Base-by-base conservation (phyloP, 352 stramenopile species). In the Phytophthora agathidicida region DNA sequence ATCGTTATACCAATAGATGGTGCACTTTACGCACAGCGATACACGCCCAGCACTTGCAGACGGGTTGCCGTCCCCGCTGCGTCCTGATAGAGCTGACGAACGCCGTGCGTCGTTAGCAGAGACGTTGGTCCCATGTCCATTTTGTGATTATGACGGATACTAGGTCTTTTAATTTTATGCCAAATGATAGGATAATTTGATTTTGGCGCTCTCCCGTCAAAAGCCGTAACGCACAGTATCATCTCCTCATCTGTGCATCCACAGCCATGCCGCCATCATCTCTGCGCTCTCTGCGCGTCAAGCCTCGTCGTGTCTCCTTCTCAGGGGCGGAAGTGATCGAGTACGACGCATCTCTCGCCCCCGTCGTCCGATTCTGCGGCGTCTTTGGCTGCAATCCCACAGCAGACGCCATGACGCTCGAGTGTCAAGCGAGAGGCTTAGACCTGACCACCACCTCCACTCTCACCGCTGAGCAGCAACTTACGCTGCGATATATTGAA, bases 1-100 rank as follows among this genome's bases (percentile, higher is more conserved):
- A n/a, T n/a, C n/a, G n/a, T n/a, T n/a, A n/a, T n/a, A n/a, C n/a
- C n/a, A n/a, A n/a, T n/a, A n/a, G n/a, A n/a, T n/a, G n/a, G n/a
- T n/a, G n/a, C n/a, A n/a, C 11, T 22, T 1, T 7, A 69, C 76
- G 22, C 60, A 92, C 80, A 89, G 33, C 82, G 73, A 48, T 78
- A 76, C 10, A 90, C 36, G 33, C 67, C 65, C 11, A 90, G 62
- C 41, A 90, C 71, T 48, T 90, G 80, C 31, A 90, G 44, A 24
- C 58, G 32, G 17, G 87, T 22, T 7, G 14, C 24, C 3, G 30
- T 30, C 10, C 9, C 17, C 8, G 17, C 19, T 8, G 9, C 5
- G 36, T 61, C 44, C n/a, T 57, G 39, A 7, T 45, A 69, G 28
- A 80, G 60, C 53, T 73, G 51, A 7, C 49, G 48, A 42, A 77